Evolutionary conservation across 306 rosid species (phyloP), one percentile per base, ranked within the genome.

Genomic region (Fragaria ananassa): DNA sequence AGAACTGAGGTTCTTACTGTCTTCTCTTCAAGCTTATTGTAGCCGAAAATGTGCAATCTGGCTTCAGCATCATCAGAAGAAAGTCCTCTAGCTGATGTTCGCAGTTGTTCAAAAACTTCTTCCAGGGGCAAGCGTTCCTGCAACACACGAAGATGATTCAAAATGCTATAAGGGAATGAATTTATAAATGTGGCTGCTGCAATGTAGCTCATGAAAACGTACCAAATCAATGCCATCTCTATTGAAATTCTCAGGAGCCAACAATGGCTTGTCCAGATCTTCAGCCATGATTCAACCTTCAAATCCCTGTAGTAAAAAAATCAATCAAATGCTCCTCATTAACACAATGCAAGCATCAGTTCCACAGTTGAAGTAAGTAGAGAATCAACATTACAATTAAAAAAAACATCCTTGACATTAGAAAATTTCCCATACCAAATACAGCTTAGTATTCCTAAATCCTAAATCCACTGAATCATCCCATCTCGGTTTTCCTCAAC

Each of bases 201-300:
- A 44, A 46, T 74, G 57, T 19, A 60, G 49, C 45, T 10, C 8
- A 41, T 72, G n/a, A 53, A 27, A 73, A 63, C 87, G 41, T 80
- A 92, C 97, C 93, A 92, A 86, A 86, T 92, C 97, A 25, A 92
- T 82, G 25, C 89, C 96, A 1, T 92, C 96, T 31, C 91, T 83
- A 41, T 85, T 83, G 87, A 92, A 90, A 87, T 81, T 86, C 53
- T 87, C 89, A 4, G 97, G 97, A 83, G 75, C 86, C 64, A 92
- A 90, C 91, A 92, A 74, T 17, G 97, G 96, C 51, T 81, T 92
- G 37, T 87, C 85, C 78, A 92, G 85, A 68, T 89, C 97, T 74
- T 90, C 89, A 71, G 88, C 80, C 97, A 92, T 91, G 83, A 64
- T 80, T 81, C 58, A 66, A 42, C 35, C 82, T 70, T 69, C 78